Percentiles rank a stretch among this genome's conserved stretches.
These are phyloP conservation scores for Leishmania aethiopica DNA, from an alignment of 208 protist species.

Conservation along the genomic window DNA sequence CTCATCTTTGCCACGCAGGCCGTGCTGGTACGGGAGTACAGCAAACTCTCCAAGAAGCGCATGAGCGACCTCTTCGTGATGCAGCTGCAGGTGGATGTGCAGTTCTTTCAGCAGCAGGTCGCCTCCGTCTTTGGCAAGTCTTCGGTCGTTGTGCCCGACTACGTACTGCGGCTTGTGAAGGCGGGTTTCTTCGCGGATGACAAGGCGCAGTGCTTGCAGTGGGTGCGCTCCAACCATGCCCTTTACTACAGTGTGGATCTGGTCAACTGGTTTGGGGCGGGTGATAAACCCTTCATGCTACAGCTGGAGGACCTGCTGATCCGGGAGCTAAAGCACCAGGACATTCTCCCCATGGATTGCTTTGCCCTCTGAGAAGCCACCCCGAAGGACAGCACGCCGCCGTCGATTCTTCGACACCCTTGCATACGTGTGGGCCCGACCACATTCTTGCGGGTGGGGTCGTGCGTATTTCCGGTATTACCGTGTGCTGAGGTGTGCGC, in stretches of 20 bases:
- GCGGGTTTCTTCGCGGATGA: constrained; percentile 74
- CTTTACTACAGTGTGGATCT: constrained; percentile 66
- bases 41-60: constrained; percentile 72
- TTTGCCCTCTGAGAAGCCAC: constrained; percentile 35
- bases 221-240: constrained; percentile 62
- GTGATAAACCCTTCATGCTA: constrained; percentile 57
- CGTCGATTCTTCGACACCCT: background rate
- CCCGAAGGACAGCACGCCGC: background rate
- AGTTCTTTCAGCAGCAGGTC: constrained; percentile 80
- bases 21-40: constrained; percentile 72
- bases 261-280: constrained; percentile 61
- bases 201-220: constrained; percentile 49
- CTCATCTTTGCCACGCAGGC: constrained; percentile 77
- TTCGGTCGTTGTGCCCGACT: constrained; percentile 60
- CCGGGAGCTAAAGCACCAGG: constrained; percentile 59
- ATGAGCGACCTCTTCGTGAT: constrained; percentile 74
- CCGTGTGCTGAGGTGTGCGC: background rate
- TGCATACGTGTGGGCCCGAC: background rate
- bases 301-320: constrained; percentile 69
- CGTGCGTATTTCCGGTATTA: background rate
- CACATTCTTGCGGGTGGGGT: background rate
- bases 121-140: constrained; percentile 49
- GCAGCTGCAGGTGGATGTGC: constrained; percentile 84
- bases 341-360: constrained; percentile 60
- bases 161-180: constrained; percentile 72